Evolutionary conservation across 305 asterid genomes (phyloP), one percentile per base, ranked within the genome.

Genomic region (Salvia sclarea): DNA sequence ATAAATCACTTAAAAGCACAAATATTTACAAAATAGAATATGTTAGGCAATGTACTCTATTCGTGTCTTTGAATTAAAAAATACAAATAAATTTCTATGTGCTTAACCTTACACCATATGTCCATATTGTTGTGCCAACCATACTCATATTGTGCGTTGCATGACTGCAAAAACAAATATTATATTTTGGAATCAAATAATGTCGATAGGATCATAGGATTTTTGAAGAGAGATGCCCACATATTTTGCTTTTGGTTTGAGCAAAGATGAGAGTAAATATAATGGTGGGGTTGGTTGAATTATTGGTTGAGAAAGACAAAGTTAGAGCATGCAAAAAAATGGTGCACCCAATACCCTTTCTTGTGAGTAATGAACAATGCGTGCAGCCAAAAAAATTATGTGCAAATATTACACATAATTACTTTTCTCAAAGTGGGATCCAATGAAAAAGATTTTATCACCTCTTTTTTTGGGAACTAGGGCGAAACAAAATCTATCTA

Each of bases 341-440:
- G 60, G 52, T 52, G 62, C 18, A 55, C 12, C 5, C 22, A 53
- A 67, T 48, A 25, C 44, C n/a, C 28, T 25, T 21, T 44, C 48
- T 67, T 69, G 65, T 59, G 74, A 65, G 65, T 61, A 47, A 71
- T 78, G 67, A 61, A 69, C 63, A 77, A 69, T 75, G 87, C 84
- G 84, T 80, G 91, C 82, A 56, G 50, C 69, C 76, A 86, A 84
- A 85, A 86, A 65, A 62, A 86, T 84, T 75, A 86, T 86, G 70
- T 65, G 70, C 69, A 78, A 76, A 61, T 70, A 55, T 79, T 80
- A 47, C 75, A 66, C 69, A 76, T 63, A 22, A 60, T 54, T 21
- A 68, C 75, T 73, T 74, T 79, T 33, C 31, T 14, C 52, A 78
- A 74, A 76, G 87, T 78, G 63, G 85, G 75, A 75, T 74, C 87